Evolutionary conservation across 495 filamentous ascomycete species (phyloP).

Genomic region (Podospora australis): DNA sequence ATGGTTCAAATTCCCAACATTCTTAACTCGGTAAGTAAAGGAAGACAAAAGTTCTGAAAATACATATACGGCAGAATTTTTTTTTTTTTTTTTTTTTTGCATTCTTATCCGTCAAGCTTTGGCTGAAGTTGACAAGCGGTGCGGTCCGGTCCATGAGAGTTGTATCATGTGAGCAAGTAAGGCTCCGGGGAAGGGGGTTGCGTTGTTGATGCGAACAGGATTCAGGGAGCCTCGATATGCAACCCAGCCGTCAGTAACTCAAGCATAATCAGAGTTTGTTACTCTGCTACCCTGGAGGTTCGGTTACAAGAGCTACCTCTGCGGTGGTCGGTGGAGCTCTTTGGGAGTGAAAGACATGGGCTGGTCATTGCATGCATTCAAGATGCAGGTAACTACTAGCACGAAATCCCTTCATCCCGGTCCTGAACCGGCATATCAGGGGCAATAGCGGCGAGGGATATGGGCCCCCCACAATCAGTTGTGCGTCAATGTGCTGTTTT

Average conservation of each 20-base stretch:
- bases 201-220: not conserved
- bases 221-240: not conserved
- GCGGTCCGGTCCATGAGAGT: too few species aligned
- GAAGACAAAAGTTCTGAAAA: not conserved
- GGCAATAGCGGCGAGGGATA: not conserved
- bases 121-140: not conserved
- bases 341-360: too few species aligned
- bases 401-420: not conserved
- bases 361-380: too few species aligned
- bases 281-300: too few species aligned
- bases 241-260: too few species aligned
- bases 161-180: too few species aligned
- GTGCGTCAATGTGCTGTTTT: not conserved
- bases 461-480: not conserved
- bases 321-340: too few species aligned
- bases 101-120: not conserved
- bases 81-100: not conserved
- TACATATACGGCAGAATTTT: not conserved
- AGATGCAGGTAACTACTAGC: not conserved
- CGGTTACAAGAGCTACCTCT: not conserved
- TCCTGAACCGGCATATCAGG: not conserved
- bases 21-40: too few species aligned
- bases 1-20: too few species aligned
- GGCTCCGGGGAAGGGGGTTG: not conserved
- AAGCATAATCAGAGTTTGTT: too few species aligned